Evolutionary conservation across 768 basidiomycete species (phyloP).

Genomic region (Suillus fuscotomentosus): DNA sequence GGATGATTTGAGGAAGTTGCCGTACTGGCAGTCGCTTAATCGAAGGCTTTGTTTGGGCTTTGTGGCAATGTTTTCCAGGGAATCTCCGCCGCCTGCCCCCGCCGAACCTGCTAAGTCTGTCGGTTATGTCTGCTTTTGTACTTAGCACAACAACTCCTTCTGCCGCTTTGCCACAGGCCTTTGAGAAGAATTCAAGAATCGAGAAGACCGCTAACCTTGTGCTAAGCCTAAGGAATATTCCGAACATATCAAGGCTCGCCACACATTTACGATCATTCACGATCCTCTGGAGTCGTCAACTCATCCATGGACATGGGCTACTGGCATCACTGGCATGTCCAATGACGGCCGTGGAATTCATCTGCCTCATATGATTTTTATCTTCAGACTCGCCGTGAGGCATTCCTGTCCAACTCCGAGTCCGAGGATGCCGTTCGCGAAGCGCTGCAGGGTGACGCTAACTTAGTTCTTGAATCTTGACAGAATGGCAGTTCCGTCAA

Average conservation of each 20-base stretch:
- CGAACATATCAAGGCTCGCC: not conserved
- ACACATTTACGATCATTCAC: not conserved
- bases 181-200: not conserved
- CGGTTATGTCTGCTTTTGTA: slow-evolving; percentile 25
- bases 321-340: not conserved
- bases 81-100: slow-evolving; percentile 4
- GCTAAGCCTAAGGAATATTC: not conserved
- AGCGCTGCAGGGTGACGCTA: not conserved
- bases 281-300: not conserved
- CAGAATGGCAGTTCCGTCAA: not conserved
- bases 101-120: slow-evolving; percentile 10
- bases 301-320: not conserved
- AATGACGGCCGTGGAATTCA: not conserved
- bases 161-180: not conserved
- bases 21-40: not conserved
- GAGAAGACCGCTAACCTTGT: not conserved
- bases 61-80: slow-evolving; percentile 19
- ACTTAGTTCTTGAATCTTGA: not conserved
- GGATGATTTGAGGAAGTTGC: slow-evolving; percentile 1
- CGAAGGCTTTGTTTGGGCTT: too few species aligned
- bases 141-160: slow-evolving; percentile 11
- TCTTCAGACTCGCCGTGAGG: not conserved
- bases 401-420: not conserved
- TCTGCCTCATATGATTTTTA: not conserved
- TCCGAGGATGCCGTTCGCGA: not conserved